Conservation (phyloP, 2,329 filamentous ascomycete genomes). For the Colletotrichum musicola region DNA sequence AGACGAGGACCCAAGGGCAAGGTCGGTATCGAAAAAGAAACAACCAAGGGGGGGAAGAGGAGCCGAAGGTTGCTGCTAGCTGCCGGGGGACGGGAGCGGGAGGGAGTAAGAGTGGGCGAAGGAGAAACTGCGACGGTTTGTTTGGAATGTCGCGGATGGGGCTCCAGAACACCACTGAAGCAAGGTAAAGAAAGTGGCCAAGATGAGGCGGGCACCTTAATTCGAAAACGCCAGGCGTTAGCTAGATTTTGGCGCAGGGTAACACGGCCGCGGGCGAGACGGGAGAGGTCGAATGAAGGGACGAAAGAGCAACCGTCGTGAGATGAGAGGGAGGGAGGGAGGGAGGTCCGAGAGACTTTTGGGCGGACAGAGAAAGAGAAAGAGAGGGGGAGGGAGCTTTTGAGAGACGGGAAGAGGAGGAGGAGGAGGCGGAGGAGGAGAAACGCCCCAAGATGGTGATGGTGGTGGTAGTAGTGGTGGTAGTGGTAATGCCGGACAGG, state of each 20-base stretch:
- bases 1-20: not conserved
- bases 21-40: conserved; percentile 18
- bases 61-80: conserved; percentile 6
- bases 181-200: not conserved
- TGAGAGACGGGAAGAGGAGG: not conserved
- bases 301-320: conserved; percentile 28
- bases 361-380: not conserved
- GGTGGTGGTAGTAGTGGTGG: not conserved
- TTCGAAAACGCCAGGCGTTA: not conserved
- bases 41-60: not conserved
- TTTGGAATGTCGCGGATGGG: conserved; percentile 33
- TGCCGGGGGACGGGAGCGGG: not conserved
- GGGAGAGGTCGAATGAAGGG: conserved; percentile 28
- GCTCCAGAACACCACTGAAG: conserved; percentile 2
- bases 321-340: conserved; percentile 27
- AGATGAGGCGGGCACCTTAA: conserved; percentile 3
- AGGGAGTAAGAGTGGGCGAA: conserved; percentile 17
- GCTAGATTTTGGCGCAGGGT: not conserved
- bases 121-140: not conserved
- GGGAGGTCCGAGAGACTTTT: conserved; percentile 31
- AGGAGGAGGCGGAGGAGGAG: not conserved
- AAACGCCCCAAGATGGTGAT: not conserved
- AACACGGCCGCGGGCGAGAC: conserved; percentile 25
- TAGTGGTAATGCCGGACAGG: not conserved
- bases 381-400: not conserved